Base-by-base conservation (phyloP, 78 protist genomes). In the Guillardia theta region DNA sequence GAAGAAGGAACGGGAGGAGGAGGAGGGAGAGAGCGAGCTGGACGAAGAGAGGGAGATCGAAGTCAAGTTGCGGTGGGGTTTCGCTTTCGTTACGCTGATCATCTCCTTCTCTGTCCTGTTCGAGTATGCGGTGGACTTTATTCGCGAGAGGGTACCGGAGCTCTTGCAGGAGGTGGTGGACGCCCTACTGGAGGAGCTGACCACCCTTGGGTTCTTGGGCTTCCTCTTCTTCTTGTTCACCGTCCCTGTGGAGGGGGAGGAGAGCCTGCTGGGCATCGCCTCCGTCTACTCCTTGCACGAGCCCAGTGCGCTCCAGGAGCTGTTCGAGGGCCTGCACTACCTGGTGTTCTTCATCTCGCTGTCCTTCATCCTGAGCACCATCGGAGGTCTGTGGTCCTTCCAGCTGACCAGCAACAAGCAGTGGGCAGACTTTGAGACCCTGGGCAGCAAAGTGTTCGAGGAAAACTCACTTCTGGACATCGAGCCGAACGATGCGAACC, bases 131-230 rank as follows among this genome's bases (percentile, higher is more conserved):
- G 83, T 70, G 27, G 83, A 70, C 46, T 33, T 33, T 24, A 70
- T 70, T 6, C n/a, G 36, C 46, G 83, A 70, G 41, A 33, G 12
- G 33, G 41, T 70, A 22, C 83, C 83, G 10, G 83, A 70, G 83
- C 36, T 36, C 8, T 18, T 70, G 83, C 83, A 33, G 6, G 83
- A 70, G 41, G 83, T 70, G 83, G 83, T 70, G 9, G 0, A 36
- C 0, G 83, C 83, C 46, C 22, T 70, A 24, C 41, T 70, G 36
- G 83, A 70, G 83, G 83, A 70, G 83, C 83, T 70, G 45, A 70
- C 83, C 83, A 70, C 83, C 4, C 83, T 70, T 33, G 83, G 83
- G 83, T 70, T 70, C 83, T 43, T 70, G 27, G 83, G 83, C 0
- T 70, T 70, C 83, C 46, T 43, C 83, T 70, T 70, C 41, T 70